Evolutionary conservation across 495 filamentous ascomycete genomes (phyloP).

Genomic region (Penicillium samsonianum): DNA sequence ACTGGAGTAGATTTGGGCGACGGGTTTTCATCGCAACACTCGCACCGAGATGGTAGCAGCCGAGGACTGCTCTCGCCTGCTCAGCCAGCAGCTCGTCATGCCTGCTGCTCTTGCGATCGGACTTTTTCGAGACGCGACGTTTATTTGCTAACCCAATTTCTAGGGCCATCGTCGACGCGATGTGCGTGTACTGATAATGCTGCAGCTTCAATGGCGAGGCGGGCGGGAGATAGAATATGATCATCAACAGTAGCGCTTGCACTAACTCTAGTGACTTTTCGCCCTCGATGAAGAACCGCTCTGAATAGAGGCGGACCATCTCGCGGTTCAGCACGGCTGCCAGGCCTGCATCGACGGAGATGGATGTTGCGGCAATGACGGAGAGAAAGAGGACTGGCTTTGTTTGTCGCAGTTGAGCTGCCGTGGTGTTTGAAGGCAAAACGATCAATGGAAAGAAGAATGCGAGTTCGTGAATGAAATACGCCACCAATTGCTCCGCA

Average conservation of each 20-base stretch:
- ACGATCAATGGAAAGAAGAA: conserved; percentile 46
- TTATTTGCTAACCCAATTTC: conserved; percentile 52
- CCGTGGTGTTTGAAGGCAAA: conserved; percentile 39
- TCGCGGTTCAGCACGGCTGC: conserved; percentile 49
- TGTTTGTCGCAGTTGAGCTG: conserved; percentile 42
- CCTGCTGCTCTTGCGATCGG: conserved; percentile 23
- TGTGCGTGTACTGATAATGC: conserved; percentile 56
- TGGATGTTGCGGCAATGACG: conserved; percentile 49
- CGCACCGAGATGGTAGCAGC: conserved; percentile 51
- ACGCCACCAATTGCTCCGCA: conserved; percentile 45
- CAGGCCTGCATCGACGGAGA: conserved; percentile 42
- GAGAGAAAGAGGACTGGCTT: conserved; percentile 54
- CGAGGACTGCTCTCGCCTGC: conserved; percentile 46
- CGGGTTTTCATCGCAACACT: conserved; percentile 53
- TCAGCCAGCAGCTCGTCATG: conserved; percentile 43
- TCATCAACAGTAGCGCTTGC: conserved; percentile 51
- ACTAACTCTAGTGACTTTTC: conserved; percentile 57
- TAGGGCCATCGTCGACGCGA: conserved; percentile 55
- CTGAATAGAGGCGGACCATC: conserved; percentile 48
- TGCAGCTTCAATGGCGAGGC: conserved; percentile 49
- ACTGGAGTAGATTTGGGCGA: conserved; percentile 52
- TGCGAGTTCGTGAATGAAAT: conserved; percentile 46
- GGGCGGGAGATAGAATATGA: conserved; percentile 53
- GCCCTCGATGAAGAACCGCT: conserved; percentile 48
- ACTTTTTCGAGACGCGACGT: conserved; percentile 23